Base-by-base conservation (phyloP, 108 stramenopile genomes). In the Nitzschia sp. region DNA sequence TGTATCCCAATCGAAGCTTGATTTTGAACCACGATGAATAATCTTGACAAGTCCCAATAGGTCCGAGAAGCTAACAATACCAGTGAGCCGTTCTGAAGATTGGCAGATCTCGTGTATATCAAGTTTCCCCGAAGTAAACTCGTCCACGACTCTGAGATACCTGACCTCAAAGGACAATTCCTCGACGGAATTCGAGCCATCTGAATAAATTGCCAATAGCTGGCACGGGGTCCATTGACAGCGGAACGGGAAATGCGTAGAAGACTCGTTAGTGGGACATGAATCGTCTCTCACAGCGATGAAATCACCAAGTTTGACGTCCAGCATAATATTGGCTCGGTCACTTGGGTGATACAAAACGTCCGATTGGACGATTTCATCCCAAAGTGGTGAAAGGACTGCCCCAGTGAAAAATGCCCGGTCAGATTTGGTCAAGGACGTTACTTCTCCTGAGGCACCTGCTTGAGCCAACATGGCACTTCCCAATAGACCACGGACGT, bases 161-260 rank as follows among this genome's bases (percentile, higher is more conserved):
- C 82, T 30, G 1, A 86, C 55, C 47, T 81, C 76, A 52, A 81
- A 61, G 0, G 15, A 5, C 3, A 78, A 23, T 30, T 52, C 31
- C 31, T 58, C 36, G 29, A 45, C 31, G 36, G 26, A 38, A 26
- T 17, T 21, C 13, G 46, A n/a, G 19, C 55, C 63, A 27, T 73
- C 53, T 21, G 34, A 45, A 36, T 56, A 83, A 21, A 86, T 78
- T 30, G 73, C 53, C 30, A 80, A 33, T 23, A 86, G 60, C 46
- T 86, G 85, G 25, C 72, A 69, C 19, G 85, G 82, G 34, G 53
- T 61, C 73, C 80, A 80, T 13, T 16, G 17, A 38, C 36, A 31
- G 9, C 2, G 8, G 41, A 63, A 75, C 21, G 73, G 73, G 50
- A 50, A 61, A 1, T 19, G n/a, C 4, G 33, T 19, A 0, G 11